Conservation (phyloP, 2,329 filamentous ascomycete species). For the Clonostachys chloroleuca region DNA sequence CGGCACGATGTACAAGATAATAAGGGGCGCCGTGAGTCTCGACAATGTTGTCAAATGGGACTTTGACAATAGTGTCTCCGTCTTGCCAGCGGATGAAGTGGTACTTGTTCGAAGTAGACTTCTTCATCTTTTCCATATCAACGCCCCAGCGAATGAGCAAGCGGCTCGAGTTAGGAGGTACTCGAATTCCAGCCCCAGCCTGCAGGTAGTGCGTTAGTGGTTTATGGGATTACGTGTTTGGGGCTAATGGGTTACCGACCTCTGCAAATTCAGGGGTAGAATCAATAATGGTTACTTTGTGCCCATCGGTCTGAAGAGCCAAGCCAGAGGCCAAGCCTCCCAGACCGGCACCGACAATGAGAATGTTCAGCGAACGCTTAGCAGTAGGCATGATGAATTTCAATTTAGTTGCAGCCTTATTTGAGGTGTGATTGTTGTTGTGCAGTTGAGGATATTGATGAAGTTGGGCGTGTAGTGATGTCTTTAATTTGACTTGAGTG, state of each 20-base stretch:
- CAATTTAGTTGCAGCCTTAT: background rate
- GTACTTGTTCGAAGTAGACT: constrained; percentile 11
- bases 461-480: too few species aligned
- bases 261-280: constrained; percentile 9
- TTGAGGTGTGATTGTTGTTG: too few species aligned
- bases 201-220: constrained; percentile 5
- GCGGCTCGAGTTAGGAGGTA: constrained; percentile 20
- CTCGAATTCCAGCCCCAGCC: constrained; percentile 20
- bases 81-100: constrained; percentile 18
- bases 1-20: constrained; percentile 55
- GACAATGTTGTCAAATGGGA: constrained; percentile 36
- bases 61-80: constrained; percentile 13
- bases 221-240: background rate
- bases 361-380: constrained; percentile 6
- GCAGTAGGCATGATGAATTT: constrained; percentile 5
- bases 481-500: too few species aligned
- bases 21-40: constrained; percentile 53
- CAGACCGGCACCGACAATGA: constrained; percentile 2
- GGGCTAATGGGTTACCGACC: background rate
- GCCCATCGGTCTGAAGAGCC: constrained; percentile 9
- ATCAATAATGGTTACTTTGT: constrained; percentile 10
- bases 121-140: constrained; percentile 14
- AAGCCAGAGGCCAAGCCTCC: constrained; percentile 8
- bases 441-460: too few species aligned
- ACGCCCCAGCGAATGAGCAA: constrained; percentile 15